Evolutionary conservation across 306 rosid species (phyloP).

Genomic region (Cicer arietinum): DNA sequence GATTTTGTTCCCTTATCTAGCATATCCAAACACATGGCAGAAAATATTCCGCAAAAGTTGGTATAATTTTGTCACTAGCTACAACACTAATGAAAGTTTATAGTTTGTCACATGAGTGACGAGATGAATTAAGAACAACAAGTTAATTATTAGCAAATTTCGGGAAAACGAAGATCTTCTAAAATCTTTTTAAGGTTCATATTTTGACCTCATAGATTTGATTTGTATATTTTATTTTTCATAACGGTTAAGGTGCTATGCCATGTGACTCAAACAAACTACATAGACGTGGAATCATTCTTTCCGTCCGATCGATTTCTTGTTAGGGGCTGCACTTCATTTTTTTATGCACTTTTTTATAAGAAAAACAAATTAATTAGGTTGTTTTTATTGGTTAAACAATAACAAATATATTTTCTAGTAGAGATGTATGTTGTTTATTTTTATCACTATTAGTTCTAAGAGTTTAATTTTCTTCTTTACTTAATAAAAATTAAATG

Average conservation of each 20-base stretch:
- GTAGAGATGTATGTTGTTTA: too few species aligned
- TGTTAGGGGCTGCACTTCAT: too few species aligned
- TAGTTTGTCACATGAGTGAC: constrained; percentile 49
- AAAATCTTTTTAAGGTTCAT: constrained; percentile 65
- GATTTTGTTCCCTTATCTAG: constrained; percentile 49
- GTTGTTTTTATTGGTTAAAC: too few species aligned
- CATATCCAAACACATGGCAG: constrained; percentile 79
- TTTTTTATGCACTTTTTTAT: too few species aligned
- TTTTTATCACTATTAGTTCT: too few species aligned
- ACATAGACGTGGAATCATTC: too few species aligned
- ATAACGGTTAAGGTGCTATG: constrained; percentile 32
- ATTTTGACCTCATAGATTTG: constrained; percentile 54
- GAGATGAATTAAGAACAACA: constrained; percentile 35
- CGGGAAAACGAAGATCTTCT: constrained; percentile 59
- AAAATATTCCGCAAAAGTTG: constrained; percentile 67
- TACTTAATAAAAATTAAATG: too few species aligned
- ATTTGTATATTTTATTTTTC: constrained; percentile 28
- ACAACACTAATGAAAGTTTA: constrained; percentile 29
- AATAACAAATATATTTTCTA: too few species aligned
- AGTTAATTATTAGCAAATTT: constrained; percentile 32
- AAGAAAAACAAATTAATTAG: too few species aligned
- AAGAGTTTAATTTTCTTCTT: too few species aligned
- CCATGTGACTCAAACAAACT: constrained; percentile 52
- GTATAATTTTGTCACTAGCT: constrained; percentile 36
- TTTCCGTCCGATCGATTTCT: too few species aligned